These are phyloP conservation scores for Lecanoromycetidae sp. DNA, from an alignment of 2,329 filamentous ascomycete species.

Conservation along the genomic window DNA sequence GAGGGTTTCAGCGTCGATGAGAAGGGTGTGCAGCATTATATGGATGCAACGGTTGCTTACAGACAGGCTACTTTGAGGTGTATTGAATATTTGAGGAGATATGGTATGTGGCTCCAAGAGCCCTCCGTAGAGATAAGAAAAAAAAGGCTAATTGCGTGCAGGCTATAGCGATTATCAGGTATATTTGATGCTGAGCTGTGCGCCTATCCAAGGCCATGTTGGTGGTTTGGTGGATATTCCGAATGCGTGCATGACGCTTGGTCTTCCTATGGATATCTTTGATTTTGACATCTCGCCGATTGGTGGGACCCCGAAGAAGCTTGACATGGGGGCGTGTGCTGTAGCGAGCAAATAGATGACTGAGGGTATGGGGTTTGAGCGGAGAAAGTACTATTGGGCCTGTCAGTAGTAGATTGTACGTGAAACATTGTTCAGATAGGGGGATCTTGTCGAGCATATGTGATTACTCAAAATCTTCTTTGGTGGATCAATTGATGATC, in stretches of 20 bases:
- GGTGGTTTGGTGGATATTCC: constrained; percentile 86
- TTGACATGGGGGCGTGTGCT: constrained; percentile 61
- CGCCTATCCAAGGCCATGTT: constrained; percentile 71
- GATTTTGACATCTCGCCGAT: constrained; percentile 78
- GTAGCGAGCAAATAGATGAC: constrained; percentile 34
- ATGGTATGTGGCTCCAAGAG: constrained; percentile 35
- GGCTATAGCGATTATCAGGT: constrained; percentile 61
- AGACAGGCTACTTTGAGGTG: constrained; percentile 65
- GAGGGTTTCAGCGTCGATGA: constrained; percentile 87
- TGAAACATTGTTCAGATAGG: too few relatives aligned
- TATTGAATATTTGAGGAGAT: constrained; percentile 68
- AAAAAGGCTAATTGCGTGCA: neutral
- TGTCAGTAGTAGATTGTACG: too few relatives aligned
- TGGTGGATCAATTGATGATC: too few relatives aligned
- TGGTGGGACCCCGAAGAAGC: constrained; percentile 44
- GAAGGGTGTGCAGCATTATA: constrained; percentile 75
- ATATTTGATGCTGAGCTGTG: constrained; percentile 74
- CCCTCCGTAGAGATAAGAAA: neutral
- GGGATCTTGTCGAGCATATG: too few relatives aligned
- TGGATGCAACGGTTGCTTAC: constrained; percentile 79
- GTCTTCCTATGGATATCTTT: constrained; percentile 85
- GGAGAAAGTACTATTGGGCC: neutral
- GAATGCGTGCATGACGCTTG: constrained; percentile 81
- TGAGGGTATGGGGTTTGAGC: neutral
- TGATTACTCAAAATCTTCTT: too few relatives aligned